These are phyloP conservation scores for Eremothecium sinecaudum DNA, from an alignment of 1,139 yeast genomes.

Conservation along the genomic window DNA sequence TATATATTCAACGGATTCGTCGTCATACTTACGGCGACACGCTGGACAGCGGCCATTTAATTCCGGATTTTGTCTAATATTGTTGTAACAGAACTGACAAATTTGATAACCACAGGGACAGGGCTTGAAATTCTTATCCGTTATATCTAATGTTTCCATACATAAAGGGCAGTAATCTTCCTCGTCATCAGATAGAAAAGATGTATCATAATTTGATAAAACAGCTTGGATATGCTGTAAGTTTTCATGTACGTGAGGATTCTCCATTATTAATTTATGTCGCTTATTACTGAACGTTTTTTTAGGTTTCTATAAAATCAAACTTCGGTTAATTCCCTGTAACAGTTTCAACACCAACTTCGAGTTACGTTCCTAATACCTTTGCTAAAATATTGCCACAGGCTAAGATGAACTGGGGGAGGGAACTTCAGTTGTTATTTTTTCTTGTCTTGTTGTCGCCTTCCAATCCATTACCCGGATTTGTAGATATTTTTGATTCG, in stretches of 20 bases:
- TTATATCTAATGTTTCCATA: conserved; percentile 93
- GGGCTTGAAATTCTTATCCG: conserved; percentile 93
- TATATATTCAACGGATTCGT: conserved; percentile 82
- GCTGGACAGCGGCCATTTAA: conserved; percentile 96
- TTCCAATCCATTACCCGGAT: no score
- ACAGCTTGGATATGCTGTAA: conserved; percentile 25
- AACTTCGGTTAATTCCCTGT: background rate
- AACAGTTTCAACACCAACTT: no score
- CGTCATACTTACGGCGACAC: conserved; percentile 89
- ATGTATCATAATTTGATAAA: conserved; percentile 27
- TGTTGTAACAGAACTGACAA: conserved; percentile 96
- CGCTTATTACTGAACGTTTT: background rate
- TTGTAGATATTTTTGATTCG: no score
- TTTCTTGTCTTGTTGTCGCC: no score
- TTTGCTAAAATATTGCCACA: no score
- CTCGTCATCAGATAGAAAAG: conserved; percentile 30
- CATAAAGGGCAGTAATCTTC: conserved; percentile 64
- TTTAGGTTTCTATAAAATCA: background rate
- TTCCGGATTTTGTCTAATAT: conserved; percentile 90
- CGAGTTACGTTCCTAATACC: no score
- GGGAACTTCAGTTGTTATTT: no score
- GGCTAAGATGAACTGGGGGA: no score
- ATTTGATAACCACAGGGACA: conserved; percentile 99
- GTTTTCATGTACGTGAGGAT: conserved; percentile 25
- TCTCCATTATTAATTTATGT: conserved; percentile 12